Conservation (phyloP, 306 rosid species). For the Cucurbita pepo region DNA sequence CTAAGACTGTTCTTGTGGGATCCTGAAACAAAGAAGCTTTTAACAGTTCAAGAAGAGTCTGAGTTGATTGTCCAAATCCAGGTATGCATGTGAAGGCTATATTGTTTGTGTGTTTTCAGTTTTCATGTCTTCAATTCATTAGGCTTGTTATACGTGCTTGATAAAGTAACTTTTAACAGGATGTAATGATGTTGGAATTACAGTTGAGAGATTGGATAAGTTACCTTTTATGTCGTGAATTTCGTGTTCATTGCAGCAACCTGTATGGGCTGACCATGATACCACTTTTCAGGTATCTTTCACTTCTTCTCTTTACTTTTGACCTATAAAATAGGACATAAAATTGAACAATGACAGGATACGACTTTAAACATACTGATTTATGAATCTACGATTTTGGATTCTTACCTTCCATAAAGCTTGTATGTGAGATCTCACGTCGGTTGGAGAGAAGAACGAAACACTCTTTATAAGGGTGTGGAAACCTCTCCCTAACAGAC, state of each 20-base stretch:
- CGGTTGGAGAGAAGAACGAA: too few species aligned
- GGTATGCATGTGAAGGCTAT: constrained; percentile 21
- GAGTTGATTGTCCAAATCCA: constrained; percentile 49
- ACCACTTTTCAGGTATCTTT: constrained; percentile 73
- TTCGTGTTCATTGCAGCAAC: constrained; percentile 72
- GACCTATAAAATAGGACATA: not conserved
- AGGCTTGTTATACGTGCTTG: constrained; percentile 15
- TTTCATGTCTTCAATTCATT: not conserved
- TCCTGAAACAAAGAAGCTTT: constrained; percentile 68
- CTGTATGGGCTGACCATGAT: constrained; percentile 71
- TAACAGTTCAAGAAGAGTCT: constrained; percentile 64
- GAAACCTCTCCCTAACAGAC: too few species aligned
- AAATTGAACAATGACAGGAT: not conserved
- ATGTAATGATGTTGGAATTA: constrained; percentile 46
- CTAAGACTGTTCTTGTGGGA: constrained; percentile 60
- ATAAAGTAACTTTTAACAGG: constrained; percentile 40
- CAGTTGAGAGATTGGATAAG: constrained; percentile 52
- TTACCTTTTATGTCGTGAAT: constrained; percentile 42
- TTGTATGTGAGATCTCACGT: not conserved
- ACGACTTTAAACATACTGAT: not conserved
- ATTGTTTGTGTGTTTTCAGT: not conserved
- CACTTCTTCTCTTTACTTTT: not conserved
- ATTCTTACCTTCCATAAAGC: not conserved
- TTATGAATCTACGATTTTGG: not conserved
- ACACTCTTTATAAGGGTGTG: too few species aligned